Evolutionary conservation across 106 monocot genomes (phyloP).

Genomic region (Iris macrosiphon): DNA sequence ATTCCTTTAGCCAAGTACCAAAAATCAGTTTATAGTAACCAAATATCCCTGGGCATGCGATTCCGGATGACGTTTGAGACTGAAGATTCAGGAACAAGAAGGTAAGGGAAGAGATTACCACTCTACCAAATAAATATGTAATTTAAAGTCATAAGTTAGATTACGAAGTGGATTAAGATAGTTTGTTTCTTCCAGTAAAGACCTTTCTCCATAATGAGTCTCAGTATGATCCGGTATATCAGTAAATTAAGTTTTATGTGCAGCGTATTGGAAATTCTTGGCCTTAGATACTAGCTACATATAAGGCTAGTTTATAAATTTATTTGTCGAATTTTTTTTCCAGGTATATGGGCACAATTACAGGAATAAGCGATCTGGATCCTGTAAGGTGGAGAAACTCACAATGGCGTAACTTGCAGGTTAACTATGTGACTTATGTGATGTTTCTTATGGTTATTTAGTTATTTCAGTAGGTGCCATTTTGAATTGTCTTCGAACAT

Average conservation of each 20-base stretch:
- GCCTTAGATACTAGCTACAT: not conserved
- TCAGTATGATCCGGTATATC: not conserved
- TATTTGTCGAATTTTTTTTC: not conserved
- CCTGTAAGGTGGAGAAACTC: slow-evolving; percentile 79
- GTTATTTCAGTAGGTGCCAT: not conserved
- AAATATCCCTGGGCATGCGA: slow-evolving; percentile 72
- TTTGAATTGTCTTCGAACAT: not conserved
- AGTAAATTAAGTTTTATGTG: not conserved
- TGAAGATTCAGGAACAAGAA: slow-evolving; percentile 79
- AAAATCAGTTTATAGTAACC: slow-evolving; percentile 55
- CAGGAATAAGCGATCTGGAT: slow-evolving; percentile 73
- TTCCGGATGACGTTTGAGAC: slow-evolving; percentile 89
- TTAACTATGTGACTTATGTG: slow-evolving; percentile 5
- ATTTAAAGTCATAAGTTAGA: too few relatives aligned
- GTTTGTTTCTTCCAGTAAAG: not conserved
- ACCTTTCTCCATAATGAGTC: not conserved
- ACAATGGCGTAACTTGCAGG: slow-evolving; percentile 79
- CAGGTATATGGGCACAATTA: slow-evolving; percentile 88
- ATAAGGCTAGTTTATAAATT: not conserved
- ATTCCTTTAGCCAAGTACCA: slow-evolving; percentile 79
- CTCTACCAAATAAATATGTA: not conserved
- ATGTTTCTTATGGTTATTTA: not conserved
- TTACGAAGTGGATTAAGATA: too few relatives aligned
- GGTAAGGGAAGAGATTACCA: too few relatives aligned
- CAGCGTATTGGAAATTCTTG: not conserved